Conservation (phyloP, 352 stramenopile genomes). For the Globisporangium abappressorium region DNA sequence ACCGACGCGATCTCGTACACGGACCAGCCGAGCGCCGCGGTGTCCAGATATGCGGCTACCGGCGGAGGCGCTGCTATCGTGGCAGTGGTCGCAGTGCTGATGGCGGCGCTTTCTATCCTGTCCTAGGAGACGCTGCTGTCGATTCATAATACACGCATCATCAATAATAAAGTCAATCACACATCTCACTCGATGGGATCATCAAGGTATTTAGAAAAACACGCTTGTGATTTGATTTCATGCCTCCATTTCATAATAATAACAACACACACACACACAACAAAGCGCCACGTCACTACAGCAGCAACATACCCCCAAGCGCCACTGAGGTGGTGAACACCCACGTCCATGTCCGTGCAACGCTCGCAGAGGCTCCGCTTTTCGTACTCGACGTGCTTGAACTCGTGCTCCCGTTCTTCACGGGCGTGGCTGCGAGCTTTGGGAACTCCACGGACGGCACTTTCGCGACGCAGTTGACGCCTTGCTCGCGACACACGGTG, state of each 20-base stretch:
- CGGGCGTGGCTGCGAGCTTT: slow-evolving; percentile 28
- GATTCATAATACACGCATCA: not conserved
- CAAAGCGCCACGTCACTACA: not conserved
- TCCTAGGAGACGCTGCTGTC: not conserved
- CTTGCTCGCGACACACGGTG: slow-evolving; percentile 42
- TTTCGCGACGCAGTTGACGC: slow-evolving; percentile 32
- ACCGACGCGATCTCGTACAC: slow-evolving; percentile 18
- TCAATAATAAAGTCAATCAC: not conserved
- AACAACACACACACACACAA: not conserved
- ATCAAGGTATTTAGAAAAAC: not conserved
- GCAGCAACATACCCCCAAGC: not conserved
- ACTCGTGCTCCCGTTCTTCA: slow-evolving; percentile 19
- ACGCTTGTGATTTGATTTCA: too few relatives aligned
- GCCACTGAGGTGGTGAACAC: not conserved
- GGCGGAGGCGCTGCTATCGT: not conserved
- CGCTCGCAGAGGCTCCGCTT: not conserved
- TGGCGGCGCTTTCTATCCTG: not conserved
- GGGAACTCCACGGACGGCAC: slow-evolving; percentile 45
- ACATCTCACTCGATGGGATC: not conserved
- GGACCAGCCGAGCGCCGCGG: not conserved
- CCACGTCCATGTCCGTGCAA: not conserved
- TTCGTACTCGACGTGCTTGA: not conserved
- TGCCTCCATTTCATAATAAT: not conserved
- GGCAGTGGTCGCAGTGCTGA: not conserved
- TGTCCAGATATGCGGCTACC: not conserved